Base-by-base conservation (phyloP, 1,139 yeast genomes). In the Debaryomycetaceae sp. region DNA sequence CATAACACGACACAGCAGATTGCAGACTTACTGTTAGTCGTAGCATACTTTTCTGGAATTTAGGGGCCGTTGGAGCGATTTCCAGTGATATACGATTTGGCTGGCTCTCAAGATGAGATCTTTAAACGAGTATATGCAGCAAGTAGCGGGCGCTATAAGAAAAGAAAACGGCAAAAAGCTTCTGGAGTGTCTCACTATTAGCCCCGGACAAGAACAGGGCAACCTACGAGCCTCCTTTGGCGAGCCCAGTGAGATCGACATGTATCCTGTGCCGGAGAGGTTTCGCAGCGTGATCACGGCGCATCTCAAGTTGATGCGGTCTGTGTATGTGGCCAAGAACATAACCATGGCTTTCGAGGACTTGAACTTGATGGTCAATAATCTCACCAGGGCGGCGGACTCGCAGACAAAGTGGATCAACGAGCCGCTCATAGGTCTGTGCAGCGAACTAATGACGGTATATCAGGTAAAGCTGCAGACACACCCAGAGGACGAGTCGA, bases 391-490 rank as follows among this genome's bases (percentile, higher is more conserved):
- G 42, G 79, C 80, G 27, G 85, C 89, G 0, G 89, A 82, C 47
- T 60, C 68, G 9, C 81, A 82, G 51, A 76, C 80, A 20, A 75
- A 72, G 48, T 88, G 96, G 96, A 75, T 87, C 29, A 73, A 85
- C 42, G 72, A 72, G 1, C 81, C 86, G 2, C 60, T 88, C 49
- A 78, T 77, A 58, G 65, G 68, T 14, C 70, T 80, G 6, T 75
- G 85, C 31, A 71, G 72, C 36, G 88, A 84, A 56, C 68, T 87
- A 49, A 72, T 81, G 34, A 68, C 72, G 36, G 66, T 76, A 8
- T 69, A 72, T 55, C 66, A 66, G 42, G 75, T 72, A 5, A 65
- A 68, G 50, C 63, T 60, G 46, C 59, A 60, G 43, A 54, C 57
- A 24, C 59, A 62, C 40, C 73, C 72, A 3, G 70, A 67, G 42